Evolutionary conservation across 2,329 filamentous ascomycete species (phyloP), one percentile per base, ranked within the genome.

Genomic region (Thelonectria olida): DNA sequence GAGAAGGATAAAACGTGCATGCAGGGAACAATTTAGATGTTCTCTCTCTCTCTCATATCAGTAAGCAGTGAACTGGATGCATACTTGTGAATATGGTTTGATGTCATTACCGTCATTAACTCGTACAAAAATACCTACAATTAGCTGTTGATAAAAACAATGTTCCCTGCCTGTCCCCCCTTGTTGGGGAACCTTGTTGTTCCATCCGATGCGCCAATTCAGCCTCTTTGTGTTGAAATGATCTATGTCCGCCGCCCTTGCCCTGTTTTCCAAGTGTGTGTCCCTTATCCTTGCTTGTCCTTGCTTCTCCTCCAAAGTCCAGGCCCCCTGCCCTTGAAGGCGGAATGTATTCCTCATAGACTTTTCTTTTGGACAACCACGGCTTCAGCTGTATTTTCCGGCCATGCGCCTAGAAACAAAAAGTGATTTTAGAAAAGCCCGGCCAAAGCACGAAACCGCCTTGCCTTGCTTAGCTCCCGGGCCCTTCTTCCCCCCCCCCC

Each of bases 331-430:
- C 39, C 22, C 20, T 44, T 17, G n/a, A 38, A 28, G 51, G 57
- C 57, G 57, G 57, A 60, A 60, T 54, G 45, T 50, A 45, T 54
- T 60, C 57, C 57, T 60, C 44, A 36, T 25, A 38, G 34, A 45
- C 34, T 34, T 20, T 45, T 54, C 7, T 54, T 44, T 41, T 22
- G 36, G 50, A 28, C 45, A 19, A 23, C 27, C 27, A 19, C 50
- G 44, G 49, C 42, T 15, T 22, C 17, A 34, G 44, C 44, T 50
- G 47, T 54, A 48, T 34, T 44, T 42, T 42, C 28, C 42, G 56
- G 49, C 50, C 20, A 49, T 53, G 56, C 47, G 50, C 56, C 36
- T 42, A 44, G 23, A 25, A 44, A 19, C 4, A n/a, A 51, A 15
- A 22, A 34, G 38, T 28, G 25, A 50, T 7, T 8, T 9, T 48